phyloP scores from a whole-genome alignment of 768 basidiomycete species.

The Serendipita sp. region DNA sequence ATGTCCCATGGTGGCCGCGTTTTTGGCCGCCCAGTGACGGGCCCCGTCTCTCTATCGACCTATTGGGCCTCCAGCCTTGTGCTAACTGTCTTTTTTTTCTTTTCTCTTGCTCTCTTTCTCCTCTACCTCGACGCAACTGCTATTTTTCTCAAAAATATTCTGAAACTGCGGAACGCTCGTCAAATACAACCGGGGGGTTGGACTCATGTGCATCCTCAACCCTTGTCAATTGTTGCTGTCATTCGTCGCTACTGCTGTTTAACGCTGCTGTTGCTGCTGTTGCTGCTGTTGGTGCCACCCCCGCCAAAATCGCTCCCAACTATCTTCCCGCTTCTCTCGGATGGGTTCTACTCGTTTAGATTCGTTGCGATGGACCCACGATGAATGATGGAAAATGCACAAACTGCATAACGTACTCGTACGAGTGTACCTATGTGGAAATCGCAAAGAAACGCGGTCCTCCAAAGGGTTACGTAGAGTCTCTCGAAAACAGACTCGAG shows the following conservation, averaged over 20 bases:
- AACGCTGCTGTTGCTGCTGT: not conserved
- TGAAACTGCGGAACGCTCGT: conserved; percentile 19
- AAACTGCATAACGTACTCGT: conserved; percentile 41
- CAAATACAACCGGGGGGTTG: conserved; percentile 31
- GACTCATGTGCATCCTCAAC: conserved; percentile 16
- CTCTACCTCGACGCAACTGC: conserved; percentile 13
- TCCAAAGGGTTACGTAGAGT: conserved; percentile 47
- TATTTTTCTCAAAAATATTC: too few relatives aligned
- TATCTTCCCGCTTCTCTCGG: too few relatives aligned
- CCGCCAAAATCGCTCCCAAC: too few relatives aligned
- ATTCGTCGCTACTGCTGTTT: conserved; percentile 13
- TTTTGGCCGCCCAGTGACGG: conserved; percentile 16
- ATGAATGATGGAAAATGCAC: conserved; percentile 47
- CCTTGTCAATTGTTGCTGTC: conserved; percentile 5
- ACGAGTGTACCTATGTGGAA: conserved; percentile 53
- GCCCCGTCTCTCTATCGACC: conserved; percentile 43
- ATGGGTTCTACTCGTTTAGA: not conserved
- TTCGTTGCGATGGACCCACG: conserved; percentile 7
- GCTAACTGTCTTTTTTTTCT: too few relatives aligned
- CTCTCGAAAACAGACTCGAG: conserved; percentile 37
- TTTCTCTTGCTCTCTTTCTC: conserved; percentile 13
- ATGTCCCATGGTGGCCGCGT: not conserved
- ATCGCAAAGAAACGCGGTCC: conserved; percentile 51
- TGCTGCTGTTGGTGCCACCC: too few relatives aligned
- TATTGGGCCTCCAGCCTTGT: conserved; percentile 12